phyloP scores from a whole-genome alignment of 2,329 filamentous ascomycete species.

The Ceratocystis smalleyi region DNA sequence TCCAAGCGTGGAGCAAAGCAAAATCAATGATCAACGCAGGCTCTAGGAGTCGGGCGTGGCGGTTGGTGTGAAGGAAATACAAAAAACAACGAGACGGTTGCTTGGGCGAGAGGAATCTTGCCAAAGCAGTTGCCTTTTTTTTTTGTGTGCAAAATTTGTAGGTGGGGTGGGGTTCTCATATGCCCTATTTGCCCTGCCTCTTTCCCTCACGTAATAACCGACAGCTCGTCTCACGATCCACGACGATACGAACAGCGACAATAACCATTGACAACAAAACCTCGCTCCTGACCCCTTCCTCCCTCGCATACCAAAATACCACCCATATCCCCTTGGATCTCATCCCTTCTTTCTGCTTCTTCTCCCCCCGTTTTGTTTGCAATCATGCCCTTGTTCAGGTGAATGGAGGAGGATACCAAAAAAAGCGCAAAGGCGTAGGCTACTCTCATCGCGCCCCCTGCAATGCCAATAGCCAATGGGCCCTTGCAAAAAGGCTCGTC shows the following conservation, averaged over 20 bases:
- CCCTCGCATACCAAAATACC: not conserved
- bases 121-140: too few relatives aligned
- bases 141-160: too few relatives aligned
- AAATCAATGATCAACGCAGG: not conserved
- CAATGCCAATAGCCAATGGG: slow-evolving; percentile 1
- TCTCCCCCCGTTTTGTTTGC: not conserved
- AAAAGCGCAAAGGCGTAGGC: slow-evolving; percentile 3
- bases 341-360: slow-evolving; percentile 5
- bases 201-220: too few relatives aligned
- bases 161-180: too few relatives aligned
- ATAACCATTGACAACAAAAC: not conserved
- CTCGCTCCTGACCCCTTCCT: not conserved
- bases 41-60: not conserved
- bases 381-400: not conserved
- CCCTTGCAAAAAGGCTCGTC: slow-evolving; percentile 3
- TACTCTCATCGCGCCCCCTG: not conserved
- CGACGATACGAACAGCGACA: not conserved
- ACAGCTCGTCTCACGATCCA: too few relatives aligned
- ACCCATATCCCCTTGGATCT: not conserved
- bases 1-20: not conserved
- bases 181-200: too few relatives aligned
- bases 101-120: too few relatives aligned
- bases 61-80: too few relatives aligned
- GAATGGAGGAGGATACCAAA: slow-evolving; percentile 2
- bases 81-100: too few relatives aligned